phyloP scores from a whole-genome alignment of 345 rosid genomes.

The Pistacia integerrima region DNA sequence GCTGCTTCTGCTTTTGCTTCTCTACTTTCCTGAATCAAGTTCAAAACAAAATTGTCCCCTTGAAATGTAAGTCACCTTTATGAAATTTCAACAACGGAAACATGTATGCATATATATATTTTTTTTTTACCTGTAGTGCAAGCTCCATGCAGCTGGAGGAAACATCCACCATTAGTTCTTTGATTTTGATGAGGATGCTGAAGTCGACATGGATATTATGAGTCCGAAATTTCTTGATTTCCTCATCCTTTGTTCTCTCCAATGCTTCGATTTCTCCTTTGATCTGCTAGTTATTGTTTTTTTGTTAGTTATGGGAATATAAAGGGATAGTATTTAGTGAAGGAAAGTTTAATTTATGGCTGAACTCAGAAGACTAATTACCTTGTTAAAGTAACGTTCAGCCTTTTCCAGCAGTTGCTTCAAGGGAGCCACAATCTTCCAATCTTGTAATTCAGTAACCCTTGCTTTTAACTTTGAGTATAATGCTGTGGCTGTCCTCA shows the following conservation, averaged over 20 bases:
- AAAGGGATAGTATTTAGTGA: background rate
- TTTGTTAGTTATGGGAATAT: background rate
- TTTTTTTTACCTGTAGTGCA: constrained; percentile 58
- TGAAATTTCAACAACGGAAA: background rate
- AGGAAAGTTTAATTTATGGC: background rate
- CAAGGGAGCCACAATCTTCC: constrained; percentile 71
- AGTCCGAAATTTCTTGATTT: constrained; percentile 68
- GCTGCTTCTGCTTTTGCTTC: constrained; percentile 47
- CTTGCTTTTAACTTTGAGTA: constrained; percentile 55
- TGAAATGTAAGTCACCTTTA: background rate
- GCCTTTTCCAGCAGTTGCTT: constrained; percentile 69
- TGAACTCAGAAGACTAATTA: constrained; percentile 18
- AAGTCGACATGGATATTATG: constrained; percentile 77
- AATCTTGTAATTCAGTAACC: constrained; percentile 56
- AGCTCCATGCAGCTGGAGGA: constrained; percentile 88
- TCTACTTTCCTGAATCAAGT: constrained; percentile 57
- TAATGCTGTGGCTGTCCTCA: constrained; percentile 73
- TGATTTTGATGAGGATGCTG: constrained; percentile 61
- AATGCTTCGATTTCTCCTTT: constrained; percentile 76
- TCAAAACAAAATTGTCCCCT: background rate
- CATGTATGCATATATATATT: background rate
- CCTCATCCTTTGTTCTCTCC: constrained; percentile 85
- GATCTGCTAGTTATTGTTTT: constrained; percentile 37
- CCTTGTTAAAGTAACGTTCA: constrained; percentile 85
- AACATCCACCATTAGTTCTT: constrained; percentile 86